Conservation (phyloP, 2,329 filamentous ascomycete species). For the Arthrocladium fulminans region DNA sequence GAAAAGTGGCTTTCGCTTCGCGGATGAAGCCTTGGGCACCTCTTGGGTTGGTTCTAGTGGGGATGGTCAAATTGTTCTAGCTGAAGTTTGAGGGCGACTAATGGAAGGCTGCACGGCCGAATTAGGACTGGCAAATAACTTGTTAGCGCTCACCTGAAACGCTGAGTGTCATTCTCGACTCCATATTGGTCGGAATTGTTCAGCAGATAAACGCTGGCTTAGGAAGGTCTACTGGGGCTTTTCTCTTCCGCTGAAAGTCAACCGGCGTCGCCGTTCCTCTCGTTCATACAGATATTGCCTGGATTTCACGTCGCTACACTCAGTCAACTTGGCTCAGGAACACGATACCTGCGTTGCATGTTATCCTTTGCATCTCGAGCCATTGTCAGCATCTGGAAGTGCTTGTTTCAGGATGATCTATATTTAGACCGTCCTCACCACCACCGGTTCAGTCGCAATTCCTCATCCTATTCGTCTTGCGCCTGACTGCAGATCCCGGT, state of each 20-base stretch:
- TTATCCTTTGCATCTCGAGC: no score
- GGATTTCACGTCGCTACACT: neutral
- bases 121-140: neutral
- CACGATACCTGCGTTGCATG: neutral
- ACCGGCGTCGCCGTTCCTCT: neutral
- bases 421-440: slow-evolving; percentile 6
- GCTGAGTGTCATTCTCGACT: neutral
- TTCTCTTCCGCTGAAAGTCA: neutral
- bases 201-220: neutral
- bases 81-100: neutral
- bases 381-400: slow-evolving; percentile 4
- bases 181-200: neutral
- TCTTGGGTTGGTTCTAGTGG: neutral
- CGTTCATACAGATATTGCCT: neutral
- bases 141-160: slow-evolving; percentile 5
- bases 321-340: neutral
- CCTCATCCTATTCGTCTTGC: neutral
- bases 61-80: neutral
- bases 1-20: neutral
- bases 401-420: slow-evolving; percentile 4
- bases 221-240: neutral
- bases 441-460: neutral
- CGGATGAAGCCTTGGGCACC: neutral
- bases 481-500: neutral
- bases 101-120: neutral